Evolutionary conservation across 768 basidiomycete species (phyloP).

Genomic region (Kwoniella europaea): DNA sequence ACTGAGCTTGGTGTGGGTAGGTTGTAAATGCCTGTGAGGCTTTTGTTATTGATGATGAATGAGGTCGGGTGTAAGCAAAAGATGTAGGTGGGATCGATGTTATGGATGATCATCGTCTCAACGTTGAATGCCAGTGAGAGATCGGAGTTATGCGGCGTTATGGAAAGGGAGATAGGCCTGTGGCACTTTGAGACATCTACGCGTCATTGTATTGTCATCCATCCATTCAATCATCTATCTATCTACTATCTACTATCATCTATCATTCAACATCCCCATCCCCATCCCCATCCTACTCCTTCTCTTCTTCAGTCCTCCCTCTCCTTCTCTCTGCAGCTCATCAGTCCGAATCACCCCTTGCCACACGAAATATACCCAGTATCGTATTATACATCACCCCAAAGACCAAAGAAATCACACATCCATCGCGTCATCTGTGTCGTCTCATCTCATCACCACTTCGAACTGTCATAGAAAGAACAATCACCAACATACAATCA

Average conservation of each 20-base stretch:
- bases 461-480: neutral
- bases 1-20: constrained; percentile 24
- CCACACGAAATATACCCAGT: neutral
- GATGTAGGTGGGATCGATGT: neutral
- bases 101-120: constrained; percentile 8
- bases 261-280: constrained; percentile 4
- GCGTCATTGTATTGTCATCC: neutral
- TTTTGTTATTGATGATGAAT: neutral
- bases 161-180: neutral
- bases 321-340: neutral
- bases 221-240: neutral
- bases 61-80: neutral
- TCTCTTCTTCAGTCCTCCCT: neutral
- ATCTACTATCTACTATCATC: constrained; percentile 1
- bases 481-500: too few relatives aligned
- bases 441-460: neutral
- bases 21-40: constrained; percentile 5
- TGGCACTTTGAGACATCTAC: constrained; percentile 13
- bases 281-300: constrained; percentile 7
- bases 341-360: neutral
- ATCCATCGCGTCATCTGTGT: neutral
- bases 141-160: constrained; percentile 6
- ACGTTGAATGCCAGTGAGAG: neutral
- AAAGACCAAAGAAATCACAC: too few relatives aligned
- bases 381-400: neutral